These are phyloP conservation scores for Tetrahymena malaccensis DNA, from an alignment of 73 alveolate genomes.

Conservation along the genomic window DNA sequence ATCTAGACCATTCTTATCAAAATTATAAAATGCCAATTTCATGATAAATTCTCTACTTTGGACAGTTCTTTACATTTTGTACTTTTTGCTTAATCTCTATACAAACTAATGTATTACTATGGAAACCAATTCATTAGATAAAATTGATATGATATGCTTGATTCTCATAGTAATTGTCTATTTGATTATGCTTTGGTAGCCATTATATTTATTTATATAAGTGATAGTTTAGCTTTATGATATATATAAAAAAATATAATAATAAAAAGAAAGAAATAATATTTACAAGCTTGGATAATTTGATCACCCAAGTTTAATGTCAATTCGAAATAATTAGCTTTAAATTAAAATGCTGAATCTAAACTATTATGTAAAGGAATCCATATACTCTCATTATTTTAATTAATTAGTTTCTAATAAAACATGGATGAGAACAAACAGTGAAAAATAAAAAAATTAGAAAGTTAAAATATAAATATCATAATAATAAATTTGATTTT, in stretches of 20 bases:
- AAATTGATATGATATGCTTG: not conserved
- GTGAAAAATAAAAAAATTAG: too few species aligned
- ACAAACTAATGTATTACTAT: not conserved
- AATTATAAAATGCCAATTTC: too few species aligned
- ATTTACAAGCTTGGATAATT: too few species aligned
- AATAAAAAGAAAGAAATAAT: not conserved
- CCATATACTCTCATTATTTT: not conserved
- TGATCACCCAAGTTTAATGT: too few species aligned
- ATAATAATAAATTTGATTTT: too few species aligned
- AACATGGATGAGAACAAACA: not conserved
- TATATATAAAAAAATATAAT: too few species aligned
- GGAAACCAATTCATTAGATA: not conserved
- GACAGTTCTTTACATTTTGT: not conserved
- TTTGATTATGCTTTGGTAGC: not conserved
- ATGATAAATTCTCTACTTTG: not conserved
- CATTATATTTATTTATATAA: too few species aligned
- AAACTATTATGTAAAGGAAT: not conserved
- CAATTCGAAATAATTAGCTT: too few species aligned
- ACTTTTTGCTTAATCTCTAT: not conserved
- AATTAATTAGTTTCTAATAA: not conserved
- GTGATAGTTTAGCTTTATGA: not conserved
- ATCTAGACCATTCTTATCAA: not conserved
- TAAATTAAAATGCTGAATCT: not conserved
- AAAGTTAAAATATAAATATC: too few species aligned
- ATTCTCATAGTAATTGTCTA: too few species aligned